Evolutionary conservation across 1,139 yeast species (phyloP).

Genomic region (Schwanniomyces etchellsii): DNA sequence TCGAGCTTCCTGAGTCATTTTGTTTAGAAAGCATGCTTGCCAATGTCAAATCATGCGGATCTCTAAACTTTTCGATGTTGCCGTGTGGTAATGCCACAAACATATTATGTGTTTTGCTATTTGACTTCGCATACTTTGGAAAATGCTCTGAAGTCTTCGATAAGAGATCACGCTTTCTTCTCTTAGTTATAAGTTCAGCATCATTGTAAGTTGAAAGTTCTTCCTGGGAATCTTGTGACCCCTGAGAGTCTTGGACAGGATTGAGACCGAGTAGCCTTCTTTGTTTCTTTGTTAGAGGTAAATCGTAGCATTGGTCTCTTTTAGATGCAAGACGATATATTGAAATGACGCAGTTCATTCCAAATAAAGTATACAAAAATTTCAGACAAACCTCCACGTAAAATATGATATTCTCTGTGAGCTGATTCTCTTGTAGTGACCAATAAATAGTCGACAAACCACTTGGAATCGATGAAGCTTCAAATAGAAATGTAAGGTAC

Average conservation of each 20-base stretch:
- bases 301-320: constrained; percentile 37
- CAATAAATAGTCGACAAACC: neutral
- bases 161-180: too few species aligned
- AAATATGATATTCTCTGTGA: constrained; percentile 2
- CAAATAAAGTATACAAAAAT: constrained; percentile 9
- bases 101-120: neutral
- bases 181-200: too few species aligned
- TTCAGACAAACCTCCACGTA: constrained; percentile 3
- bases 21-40: neutral
- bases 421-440: neutral
- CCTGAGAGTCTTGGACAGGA: neutral
- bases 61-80: neutral
- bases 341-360: constrained; percentile 13
- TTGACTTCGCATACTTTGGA: neutral
- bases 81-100: neutral
- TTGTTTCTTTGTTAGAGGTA: constrained; percentile 35
- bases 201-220: too few species aligned
- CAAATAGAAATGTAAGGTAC: constrained; percentile 5
- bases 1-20: neutral
- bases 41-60: neutral
- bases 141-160: neutral
- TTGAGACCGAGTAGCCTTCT: constrained; percentile 29
- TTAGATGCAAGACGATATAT: constrained; percentile 18
- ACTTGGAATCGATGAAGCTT: constrained; percentile 7
- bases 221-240: too few species aligned